phyloP scores from a whole-genome alignment of 2,329 filamentous ascomycete species.

The Pseudogymnoascus sp. region DNA sequence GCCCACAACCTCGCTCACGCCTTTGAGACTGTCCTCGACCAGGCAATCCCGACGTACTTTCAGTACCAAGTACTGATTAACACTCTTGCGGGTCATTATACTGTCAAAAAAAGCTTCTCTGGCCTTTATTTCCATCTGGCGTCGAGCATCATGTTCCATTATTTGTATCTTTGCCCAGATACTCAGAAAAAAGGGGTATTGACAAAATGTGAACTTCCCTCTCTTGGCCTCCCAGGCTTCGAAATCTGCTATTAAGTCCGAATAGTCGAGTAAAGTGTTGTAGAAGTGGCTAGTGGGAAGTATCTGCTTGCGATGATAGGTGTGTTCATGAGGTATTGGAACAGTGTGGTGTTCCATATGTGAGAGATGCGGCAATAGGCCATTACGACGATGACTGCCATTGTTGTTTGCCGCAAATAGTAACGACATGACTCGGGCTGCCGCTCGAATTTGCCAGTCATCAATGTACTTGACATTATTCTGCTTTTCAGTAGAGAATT shows the following conservation, averaged over 20 bases:
- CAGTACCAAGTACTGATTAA: constrained; percentile 70
- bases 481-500: constrained; percentile 43
- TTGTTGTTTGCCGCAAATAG: constrained; percentile 74
- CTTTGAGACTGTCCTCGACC: constrained; percentile 77
- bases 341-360: constrained; percentile 22
- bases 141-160: constrained; percentile 74
- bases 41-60: constrained; percentile 75
- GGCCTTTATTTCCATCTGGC: constrained; percentile 84
- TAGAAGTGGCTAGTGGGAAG: constrained; percentile 81
- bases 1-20: constrained; percentile 77
- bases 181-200: constrained; percentile 85
- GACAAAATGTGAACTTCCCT: constrained; percentile 76
- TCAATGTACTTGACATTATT: constrained; percentile 59
- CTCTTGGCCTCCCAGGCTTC: constrained; percentile 74
- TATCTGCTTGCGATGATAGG: constrained; percentile 51
- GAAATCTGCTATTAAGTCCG: constrained; percentile 79
- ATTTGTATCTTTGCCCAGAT: constrained; percentile 91
- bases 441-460: constrained; percentile 84
- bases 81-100: constrained; percentile 64
- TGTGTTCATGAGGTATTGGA: constrained; percentile 28
- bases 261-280: constrained; percentile 74
- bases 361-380: constrained; percentile 27
- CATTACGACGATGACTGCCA: constrained; percentile 23
- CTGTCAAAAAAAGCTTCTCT: constrained; percentile 86
- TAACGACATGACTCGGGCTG: constrained; percentile 69